Evolutionary conservation across 2,329 filamentous ascomycete species (phyloP).

Genomic region (Aspergillus ibericus): DNA sequence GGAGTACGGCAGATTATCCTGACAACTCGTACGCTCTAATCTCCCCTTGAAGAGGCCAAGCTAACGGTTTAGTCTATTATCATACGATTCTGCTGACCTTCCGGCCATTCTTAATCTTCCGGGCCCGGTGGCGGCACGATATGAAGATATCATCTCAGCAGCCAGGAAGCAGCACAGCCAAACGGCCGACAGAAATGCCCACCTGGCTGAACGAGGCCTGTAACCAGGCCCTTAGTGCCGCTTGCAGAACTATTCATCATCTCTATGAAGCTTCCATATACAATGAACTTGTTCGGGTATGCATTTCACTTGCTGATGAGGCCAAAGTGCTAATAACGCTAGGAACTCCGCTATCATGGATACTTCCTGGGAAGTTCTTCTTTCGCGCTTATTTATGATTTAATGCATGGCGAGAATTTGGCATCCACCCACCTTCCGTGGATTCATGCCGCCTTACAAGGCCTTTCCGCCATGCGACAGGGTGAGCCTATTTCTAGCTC

Average conservation of each 20-base stretch:
- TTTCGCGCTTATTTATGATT: constrained; percentile 46
- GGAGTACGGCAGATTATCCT: constrained; percentile 46
- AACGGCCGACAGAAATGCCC: constrained; percentile 29
- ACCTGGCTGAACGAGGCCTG: constrained; percentile 49
- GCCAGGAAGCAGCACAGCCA: constrained; percentile 2
- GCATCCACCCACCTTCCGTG: constrained; percentile 44
- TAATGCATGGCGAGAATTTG: constrained; percentile 41
- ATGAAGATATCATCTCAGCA: constrained; percentile 18
- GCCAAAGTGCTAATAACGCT: neutral
- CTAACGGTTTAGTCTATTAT: constrained; percentile 41
- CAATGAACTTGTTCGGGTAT: constrained; percentile 44
- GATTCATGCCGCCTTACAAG: constrained; percentile 42
- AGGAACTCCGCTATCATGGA: constrained; percentile 49
- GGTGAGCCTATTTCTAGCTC: constrained; percentile 30
- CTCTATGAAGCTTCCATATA: constrained; percentile 42
- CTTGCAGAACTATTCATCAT: constrained; percentile 44
- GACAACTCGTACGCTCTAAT: constrained; percentile 36
- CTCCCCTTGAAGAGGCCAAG: neutral
- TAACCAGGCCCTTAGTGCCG: constrained; percentile 43
- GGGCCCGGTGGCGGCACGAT: constrained; percentile 44
- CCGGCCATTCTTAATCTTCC: constrained; percentile 47
- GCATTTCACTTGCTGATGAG: neutral
- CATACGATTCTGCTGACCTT: constrained; percentile 47
- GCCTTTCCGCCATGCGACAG: constrained; percentile 38
- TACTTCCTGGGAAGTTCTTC: constrained; percentile 47